Evolutionary conservation across 139 green algal species (phyloP), one percentile per base, ranked within the genome.

Genomic region (Closterium sp.): DNA sequence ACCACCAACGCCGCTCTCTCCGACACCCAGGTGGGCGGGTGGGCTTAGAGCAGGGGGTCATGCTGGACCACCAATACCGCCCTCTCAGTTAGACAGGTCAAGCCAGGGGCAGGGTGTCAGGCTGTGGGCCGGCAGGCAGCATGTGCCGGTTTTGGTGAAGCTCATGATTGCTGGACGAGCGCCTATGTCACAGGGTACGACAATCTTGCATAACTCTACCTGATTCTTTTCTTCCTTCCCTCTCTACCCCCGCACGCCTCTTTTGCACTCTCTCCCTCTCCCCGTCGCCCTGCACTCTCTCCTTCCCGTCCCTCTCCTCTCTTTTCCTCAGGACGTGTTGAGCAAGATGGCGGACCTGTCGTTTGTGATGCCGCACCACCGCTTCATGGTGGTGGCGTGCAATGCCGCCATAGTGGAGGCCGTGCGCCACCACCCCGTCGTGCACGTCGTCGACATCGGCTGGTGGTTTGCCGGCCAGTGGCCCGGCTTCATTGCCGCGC

Each of bases 361-460:
- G 25, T 86, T 86, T 2, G n/a, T 32, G n/a, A 86, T 86, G 81
- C 81, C 81, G 81, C 30, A 86, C 81, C n/a, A 33, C 25, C n/a
- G 30, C 81, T 86, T 86, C 81, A 86, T 86, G 81, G 30, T 33
- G 21, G 31, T 33, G n/a, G 81, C 30, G 81, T 32, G 81, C 81
- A 86, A 86, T 33, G n/a, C n/a, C 1, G 30, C 30, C 4, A 25
- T 86, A 23, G n/a, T 86, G 25, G 81, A 86, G 81, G 81, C 81
- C 12, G 81, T 33, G 81, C 81, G 81, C 28, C 3, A 66, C 34
- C 64, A 88, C 64, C 25, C 88, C 0, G 28, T 33, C 19, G 33
- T 91, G 33, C 88, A 91, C 64, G 31, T 91, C 2, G 21, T 91
- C 1, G 88, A 91, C 83, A 30, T 91, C 7, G 88, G 88, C 9